Conservation (phyloP, 2,329 filamentous ascomycete species). For the Calonectria fujianensis region DNA sequence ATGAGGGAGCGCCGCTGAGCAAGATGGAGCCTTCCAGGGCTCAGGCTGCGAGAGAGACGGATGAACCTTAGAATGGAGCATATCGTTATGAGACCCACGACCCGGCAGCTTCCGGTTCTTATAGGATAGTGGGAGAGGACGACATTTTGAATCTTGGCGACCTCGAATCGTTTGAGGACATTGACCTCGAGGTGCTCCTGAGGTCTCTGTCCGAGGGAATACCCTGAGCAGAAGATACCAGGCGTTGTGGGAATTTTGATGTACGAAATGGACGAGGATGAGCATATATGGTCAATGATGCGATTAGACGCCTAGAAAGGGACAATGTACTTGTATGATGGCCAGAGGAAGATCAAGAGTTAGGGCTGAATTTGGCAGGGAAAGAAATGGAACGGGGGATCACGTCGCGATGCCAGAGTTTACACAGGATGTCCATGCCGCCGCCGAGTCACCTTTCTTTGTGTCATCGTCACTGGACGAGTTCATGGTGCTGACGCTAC, state of each 20-base stretch:
- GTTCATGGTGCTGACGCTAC: slow-evolving; percentile 49
- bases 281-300: slow-evolving; percentile 47
- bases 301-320: slow-evolving; percentile 39
- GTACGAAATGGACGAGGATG: slow-evolving; percentile 45
- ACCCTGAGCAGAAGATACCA: slow-evolving; percentile 50
- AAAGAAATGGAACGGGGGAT: slow-evolving; percentile 56
- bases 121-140: slow-evolving; percentile 32
- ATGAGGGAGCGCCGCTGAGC: slow-evolving; percentile 35
- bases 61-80: slow-evolving; percentile 48
- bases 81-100: slow-evolving; percentile 43
- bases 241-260: slow-evolving; percentile 48
- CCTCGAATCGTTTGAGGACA: slow-evolving; percentile 55
- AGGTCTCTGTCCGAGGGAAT: slow-evolving; percentile 50
- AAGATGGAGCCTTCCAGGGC: slow-evolving; percentile 37
- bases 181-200: slow-evolving; percentile 55
- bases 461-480: slow-evolving; percentile 46
- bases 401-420: slow-evolving; percentile 55
- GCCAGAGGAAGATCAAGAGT: slow-evolving; percentile 48
- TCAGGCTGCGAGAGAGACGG: slow-evolving; percentile 45
- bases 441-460: slow-evolving; percentile 49
- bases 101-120: slow-evolving; percentile 40
- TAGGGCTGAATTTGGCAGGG: slow-evolving; percentile 51
- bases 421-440: slow-evolving; percentile 51
- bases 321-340: slow-evolving; percentile 51
- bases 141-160: slow-evolving; percentile 46